phyloP scores from a whole-genome alignment of 1,284 basidiomycete species.

The Cystobasidiaceae sp. region DNA sequence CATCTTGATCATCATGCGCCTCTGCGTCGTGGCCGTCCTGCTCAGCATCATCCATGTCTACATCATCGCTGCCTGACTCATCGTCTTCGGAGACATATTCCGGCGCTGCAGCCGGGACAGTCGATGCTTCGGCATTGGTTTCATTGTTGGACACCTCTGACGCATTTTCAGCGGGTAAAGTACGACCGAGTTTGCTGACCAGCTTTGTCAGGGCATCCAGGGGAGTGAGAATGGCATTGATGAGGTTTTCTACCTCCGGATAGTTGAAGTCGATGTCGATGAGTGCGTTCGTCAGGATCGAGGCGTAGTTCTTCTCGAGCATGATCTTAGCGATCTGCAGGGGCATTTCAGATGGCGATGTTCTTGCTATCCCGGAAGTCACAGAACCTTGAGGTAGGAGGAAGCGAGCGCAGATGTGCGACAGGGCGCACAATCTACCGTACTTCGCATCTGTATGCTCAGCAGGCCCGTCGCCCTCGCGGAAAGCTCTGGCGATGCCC shows the following conservation, averaged over 20 bases:
- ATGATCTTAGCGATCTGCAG: constrained; percentile 95
- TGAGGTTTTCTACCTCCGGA: constrained; percentile 78
- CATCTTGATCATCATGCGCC: constrained; percentile 65
- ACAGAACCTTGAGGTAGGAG: constrained; percentile 58
- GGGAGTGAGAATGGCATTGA: constrained; percentile 79
- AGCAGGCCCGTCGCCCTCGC: constrained; percentile 61
- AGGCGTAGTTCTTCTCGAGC: constrained; percentile 96
- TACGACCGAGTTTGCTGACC: constrained; percentile 92
- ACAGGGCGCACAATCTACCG: constrained; percentile 78
- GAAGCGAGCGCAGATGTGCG: constrained; percentile 84
- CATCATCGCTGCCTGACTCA: constrained; percentile 51
- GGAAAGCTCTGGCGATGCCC: constrained; percentile 76
- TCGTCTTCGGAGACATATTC: constrained; percentile 38
- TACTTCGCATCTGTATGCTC: constrained; percentile 74
- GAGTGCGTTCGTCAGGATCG: constrained; percentile 78
- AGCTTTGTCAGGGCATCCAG: constrained; percentile 90
- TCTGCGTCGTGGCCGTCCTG: constrained; percentile 58
- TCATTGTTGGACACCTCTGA: constrained; percentile 51
- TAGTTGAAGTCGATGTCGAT: constrained; percentile 94
- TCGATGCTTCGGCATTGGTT: constrained; percentile 37
- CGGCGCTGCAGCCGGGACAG: constrained; percentile 44
- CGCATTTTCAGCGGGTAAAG: too few species aligned
- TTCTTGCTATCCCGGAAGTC: constrained; percentile 46
- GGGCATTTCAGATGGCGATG: constrained; percentile 75
- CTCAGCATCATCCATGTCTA: constrained; percentile 48